Percentiles rank a stretch among this genome's conserved stretches.
Conservation (phyloP, 768 basidiomycete genomes). For the Coprinopsis cinerea region DNA sequence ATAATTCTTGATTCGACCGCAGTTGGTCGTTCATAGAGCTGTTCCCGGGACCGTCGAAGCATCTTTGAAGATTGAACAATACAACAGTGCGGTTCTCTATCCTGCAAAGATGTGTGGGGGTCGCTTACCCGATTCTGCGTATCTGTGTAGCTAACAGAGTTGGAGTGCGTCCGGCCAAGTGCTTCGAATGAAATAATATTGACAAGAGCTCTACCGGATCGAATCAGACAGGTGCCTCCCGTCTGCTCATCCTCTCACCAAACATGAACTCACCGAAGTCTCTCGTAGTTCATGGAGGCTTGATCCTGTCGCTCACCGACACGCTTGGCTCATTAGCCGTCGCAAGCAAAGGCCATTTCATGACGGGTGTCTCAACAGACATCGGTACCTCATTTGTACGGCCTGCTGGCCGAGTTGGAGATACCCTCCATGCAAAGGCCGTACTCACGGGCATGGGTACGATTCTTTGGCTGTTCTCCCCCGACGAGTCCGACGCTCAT, state of each 20-base stretch:
- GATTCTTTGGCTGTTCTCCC: constrained; percentile 11
- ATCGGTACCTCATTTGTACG: constrained; percentile 74
- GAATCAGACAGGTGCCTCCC: constrained; percentile 31
- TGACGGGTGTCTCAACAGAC: constrained; percentile 87
- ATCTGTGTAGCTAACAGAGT: constrained; percentile 82
- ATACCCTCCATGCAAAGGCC: constrained; percentile 59
- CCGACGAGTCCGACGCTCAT: not conserved
- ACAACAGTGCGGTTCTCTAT: constrained; percentile 49
- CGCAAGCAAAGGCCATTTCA: constrained; percentile 73
- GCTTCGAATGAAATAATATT: constrained; percentile 3
- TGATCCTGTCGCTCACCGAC: constrained; percentile 78
- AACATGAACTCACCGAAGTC: not conserved
- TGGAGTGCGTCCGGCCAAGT: constrained; percentile 49
- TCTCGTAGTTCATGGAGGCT: constrained; percentile 68
- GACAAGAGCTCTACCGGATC: constrained; percentile 7
- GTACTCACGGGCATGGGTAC: constrained; percentile 66
- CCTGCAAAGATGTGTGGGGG: too few relatives aligned
- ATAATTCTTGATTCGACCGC: not conserved
- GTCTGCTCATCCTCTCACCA: not conserved
- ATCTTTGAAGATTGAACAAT: constrained; percentile 66
- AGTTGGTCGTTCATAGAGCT: constrained; percentile 63
- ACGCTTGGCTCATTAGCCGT: constrained; percentile 83
- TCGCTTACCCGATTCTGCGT: too few relatives aligned
- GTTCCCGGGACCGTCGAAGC: constrained; percentile 68
- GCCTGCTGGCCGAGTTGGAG: constrained; percentile 68